Conservation (phyloP, 2,329 filamentous ascomycete genomes). For the Xylaria sp. region DNA sequence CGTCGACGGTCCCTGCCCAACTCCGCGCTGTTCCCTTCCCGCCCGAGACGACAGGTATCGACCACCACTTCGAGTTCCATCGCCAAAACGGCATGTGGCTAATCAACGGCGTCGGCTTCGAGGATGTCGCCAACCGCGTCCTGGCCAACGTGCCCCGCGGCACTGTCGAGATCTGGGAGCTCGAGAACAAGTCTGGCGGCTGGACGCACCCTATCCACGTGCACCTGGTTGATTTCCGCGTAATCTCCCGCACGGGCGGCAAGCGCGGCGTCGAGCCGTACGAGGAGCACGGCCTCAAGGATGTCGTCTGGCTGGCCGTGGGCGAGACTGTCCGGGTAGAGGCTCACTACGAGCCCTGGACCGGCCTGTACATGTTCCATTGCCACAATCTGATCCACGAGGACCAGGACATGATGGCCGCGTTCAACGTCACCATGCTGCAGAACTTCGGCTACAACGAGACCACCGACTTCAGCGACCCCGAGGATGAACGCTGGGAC, state of each 20-base stretch:
- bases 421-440: constrained; percentile 57
- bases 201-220: constrained; percentile 68
- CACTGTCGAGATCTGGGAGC: constrained; percentile 61
- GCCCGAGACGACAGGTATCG: constrained; percentile 50
- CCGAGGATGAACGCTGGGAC: constrained; percentile 53
- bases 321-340: constrained; percentile 63
- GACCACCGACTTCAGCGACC: constrained; percentile 51
- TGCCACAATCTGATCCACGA: constrained; percentile 61
- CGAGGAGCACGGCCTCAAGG: constrained; percentile 66
- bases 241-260: constrained; percentile 60
- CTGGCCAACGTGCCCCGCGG: constrained; percentile 60
- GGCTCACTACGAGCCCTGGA: constrained; percentile 64
- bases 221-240: constrained; percentile 68
- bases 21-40: constrained; percentile 56
- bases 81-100: constrained; percentile 58
- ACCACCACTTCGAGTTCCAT: constrained; percentile 60
- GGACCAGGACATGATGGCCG: constrained; percentile 60
- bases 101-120: constrained; percentile 63
- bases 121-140: constrained; percentile 60
- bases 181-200: constrained; percentile 61
- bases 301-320: constrained; percentile 65
- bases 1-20: constrained; percentile 49
- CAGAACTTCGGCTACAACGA: constrained; percentile 55
- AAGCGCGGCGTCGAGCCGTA: constrained; percentile 60
- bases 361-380: constrained; percentile 64